A percentile compares a stretch with the other conserved stretches of the same genome.
Conservation (phyloP, 495 filamentous ascomycete genomes). For the Aspergillus nanangensis region DNA sequence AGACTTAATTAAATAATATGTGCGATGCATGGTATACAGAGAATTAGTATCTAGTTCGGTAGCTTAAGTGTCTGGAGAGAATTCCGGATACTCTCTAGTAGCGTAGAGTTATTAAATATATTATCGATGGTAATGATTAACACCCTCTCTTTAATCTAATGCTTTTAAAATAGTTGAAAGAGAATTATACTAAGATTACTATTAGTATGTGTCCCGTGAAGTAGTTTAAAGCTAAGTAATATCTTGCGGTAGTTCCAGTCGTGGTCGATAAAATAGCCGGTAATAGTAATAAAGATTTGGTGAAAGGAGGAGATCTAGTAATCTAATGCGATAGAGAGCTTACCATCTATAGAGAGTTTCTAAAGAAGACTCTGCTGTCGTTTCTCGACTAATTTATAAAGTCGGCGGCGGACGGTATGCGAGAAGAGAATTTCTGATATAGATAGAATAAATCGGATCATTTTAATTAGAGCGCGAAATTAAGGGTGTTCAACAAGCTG, state of each 20-base stretch:
- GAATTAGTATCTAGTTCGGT: neutral
- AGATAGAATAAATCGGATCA: neutral
- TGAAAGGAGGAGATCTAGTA: slow-evolving; percentile 13
- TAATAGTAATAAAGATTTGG: slow-evolving; percentile 16
- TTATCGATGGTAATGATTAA: no score
- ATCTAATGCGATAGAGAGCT: slow-evolving; percentile 11
- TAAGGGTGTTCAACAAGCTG: no score
- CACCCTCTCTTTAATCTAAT: no score
- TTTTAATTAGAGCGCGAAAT: neutral
- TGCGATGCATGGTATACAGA: slow-evolving; percentile 8
- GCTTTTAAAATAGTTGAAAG: no score
- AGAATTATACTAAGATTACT: neutral
- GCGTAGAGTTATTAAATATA: no score
- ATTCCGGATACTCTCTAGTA: no score
- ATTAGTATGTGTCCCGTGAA: slow-evolving; percentile 8
- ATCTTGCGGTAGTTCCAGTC: no score
- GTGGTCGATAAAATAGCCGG: no score
- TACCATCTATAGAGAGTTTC: neutral
- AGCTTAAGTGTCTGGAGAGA: slow-evolving; percentile 5
- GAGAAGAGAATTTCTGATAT: neutral
- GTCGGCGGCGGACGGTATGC: no score
- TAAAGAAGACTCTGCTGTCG: no score
- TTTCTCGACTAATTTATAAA: no score
- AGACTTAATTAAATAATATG: no score
- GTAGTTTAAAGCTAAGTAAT: slow-evolving; percentile 17